These are phyloP conservation scores for Globisporangium okanoganense DNA, from an alignment of 352 stramenopile species.

Conservation along the genomic window DNA sequence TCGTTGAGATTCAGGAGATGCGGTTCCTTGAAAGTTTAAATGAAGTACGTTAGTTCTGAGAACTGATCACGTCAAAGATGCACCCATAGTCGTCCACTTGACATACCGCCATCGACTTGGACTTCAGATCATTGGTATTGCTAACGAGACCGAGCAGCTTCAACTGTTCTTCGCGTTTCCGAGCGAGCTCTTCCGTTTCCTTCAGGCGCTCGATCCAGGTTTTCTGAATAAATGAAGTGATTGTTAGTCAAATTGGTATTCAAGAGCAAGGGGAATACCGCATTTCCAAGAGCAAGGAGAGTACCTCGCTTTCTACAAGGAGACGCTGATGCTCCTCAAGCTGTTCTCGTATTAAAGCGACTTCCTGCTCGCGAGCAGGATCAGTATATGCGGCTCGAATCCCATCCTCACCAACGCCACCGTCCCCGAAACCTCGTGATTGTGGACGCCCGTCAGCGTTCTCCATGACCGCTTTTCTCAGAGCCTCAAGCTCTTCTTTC, in stretches of 20 bases:
- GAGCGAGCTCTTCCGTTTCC: constrained; percentile 78
- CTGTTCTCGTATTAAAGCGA: constrained; percentile 61
- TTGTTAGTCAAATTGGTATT: neutral
- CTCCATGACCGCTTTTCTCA: constrained; percentile 69
- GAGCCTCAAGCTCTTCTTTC: constrained; percentile 72
- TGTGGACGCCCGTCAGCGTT: constrained; percentile 49
- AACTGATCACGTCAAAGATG: neutral
- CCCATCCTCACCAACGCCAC: constrained; percentile 20
- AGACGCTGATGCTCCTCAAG: constrained; percentile 76
- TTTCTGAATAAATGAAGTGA: constrained; percentile 37
- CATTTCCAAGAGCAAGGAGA: neutral
- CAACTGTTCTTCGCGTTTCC: constrained; percentile 75
- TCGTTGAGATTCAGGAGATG: constrained; percentile 87
- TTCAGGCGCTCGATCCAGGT: constrained; percentile 74
- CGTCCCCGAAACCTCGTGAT: constrained; percentile 32
- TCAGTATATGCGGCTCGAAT: constrained; percentile 24
- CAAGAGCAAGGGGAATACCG: neutral
- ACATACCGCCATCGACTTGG: constrained; percentile 42
- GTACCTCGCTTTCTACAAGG: constrained; percentile 70
- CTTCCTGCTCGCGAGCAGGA: constrained; percentile 49
- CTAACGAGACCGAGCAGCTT: constrained; percentile 62
- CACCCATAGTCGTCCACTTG: neutral
- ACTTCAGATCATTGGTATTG: constrained; percentile 53
- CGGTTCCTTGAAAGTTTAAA: constrained; percentile 32
- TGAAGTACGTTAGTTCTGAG: neutral